Conservation (phyloP, 768 basidiomycete genomes). For the Tricholomella constricta region DNA sequence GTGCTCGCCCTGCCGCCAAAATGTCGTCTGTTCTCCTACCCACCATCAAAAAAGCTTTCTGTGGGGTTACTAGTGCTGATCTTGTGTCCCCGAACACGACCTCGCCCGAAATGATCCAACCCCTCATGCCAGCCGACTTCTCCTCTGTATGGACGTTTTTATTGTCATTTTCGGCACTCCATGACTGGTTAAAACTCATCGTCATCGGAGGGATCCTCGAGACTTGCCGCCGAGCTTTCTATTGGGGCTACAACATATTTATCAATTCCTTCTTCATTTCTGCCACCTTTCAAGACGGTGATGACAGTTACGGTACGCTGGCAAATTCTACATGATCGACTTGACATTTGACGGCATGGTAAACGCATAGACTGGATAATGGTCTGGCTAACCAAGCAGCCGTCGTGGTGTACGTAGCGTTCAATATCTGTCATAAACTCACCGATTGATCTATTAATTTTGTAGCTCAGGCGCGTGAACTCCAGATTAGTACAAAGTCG, state of each 20-base stretch:
- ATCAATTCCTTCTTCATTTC: slow-evolving; percentile 51
- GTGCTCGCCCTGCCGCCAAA: not conserved
- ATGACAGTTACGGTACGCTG: slow-evolving; percentile 26
- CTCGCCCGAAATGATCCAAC: too few species aligned
- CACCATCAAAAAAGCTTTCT: slow-evolving; percentile 44
- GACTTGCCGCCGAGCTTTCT: slow-evolving; percentile 42
- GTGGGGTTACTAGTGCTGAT: too few species aligned
- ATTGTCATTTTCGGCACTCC: slow-evolving; percentile 44
- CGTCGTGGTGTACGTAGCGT: slow-evolving; percentile 48
- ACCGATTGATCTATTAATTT: slow-evolving; percentile 12
- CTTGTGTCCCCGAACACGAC: too few species aligned
- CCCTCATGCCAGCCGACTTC: slow-evolving; percentile 9
- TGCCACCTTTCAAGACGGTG: slow-evolving; percentile 49
- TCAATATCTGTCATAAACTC: too few species aligned
- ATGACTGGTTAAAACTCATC: slow-evolving; percentile 55
- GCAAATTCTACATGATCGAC: not conserved
- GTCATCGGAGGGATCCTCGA: slow-evolving; percentile 56
- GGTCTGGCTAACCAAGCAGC: slow-evolving; percentile 57
- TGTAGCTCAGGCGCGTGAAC: slow-evolving; percentile 45
- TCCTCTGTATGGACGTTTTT: slow-evolving; percentile 18
- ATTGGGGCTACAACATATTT: slow-evolving; percentile 35
- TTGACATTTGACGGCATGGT: not conserved
- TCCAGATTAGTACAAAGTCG: slow-evolving; percentile 47
- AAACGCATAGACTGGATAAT: slow-evolving; percentile 53
- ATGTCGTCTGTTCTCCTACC: slow-evolving; percentile 15